A percentile compares a stretch with the other conserved stretches of the same genome.
Evolutionary conservation across 108 stramenopile genomes (phyloP).

Genomic region (Skeletonema tropicum): DNA sequence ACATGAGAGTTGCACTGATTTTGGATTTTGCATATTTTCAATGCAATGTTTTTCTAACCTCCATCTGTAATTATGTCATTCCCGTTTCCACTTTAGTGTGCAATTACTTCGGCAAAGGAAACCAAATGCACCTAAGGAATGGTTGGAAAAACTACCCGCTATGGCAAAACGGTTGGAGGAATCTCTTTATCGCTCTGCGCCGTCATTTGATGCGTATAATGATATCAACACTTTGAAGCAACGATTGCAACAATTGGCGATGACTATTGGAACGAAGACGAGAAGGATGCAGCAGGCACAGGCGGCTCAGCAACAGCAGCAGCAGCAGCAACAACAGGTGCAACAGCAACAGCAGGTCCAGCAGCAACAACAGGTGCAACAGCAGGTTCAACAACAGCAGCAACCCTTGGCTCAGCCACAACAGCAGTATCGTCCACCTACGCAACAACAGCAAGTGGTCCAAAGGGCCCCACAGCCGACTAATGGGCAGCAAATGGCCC

Average conservation of each 20-base stretch:
- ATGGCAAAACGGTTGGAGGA: constrained; percentile 97
- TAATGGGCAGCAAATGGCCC: constrained; percentile 24
- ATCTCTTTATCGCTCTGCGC: constrained; percentile 89
- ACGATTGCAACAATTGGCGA: constrained; percentile 91
- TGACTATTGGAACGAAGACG: constrained; percentile 90
- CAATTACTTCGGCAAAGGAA: constrained; percentile 92
- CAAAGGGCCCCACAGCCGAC: neutral
- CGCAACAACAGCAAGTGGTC: constrained; percentile 56
- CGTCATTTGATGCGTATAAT: constrained; percentile 91
- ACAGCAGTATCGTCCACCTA: constrained; percentile 42
- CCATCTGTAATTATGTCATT: neutral
- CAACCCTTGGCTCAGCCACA: constrained; percentile 28
- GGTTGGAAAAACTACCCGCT: constrained; percentile 94
- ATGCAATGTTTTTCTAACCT: constrained; percentile 5
- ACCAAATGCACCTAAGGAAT: constrained; percentile 94
- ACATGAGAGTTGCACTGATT: neutral
- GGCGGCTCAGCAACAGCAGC: constrained; percentile 29
- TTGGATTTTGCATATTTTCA: neutral
- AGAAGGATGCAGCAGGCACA: constrained; percentile 62
- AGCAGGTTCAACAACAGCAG: constrained; percentile 26
- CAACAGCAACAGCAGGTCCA: constrained; percentile 49
- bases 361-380: constrained; percentile 36
- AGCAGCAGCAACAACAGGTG: constrained; percentile 9
- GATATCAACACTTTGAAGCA: constrained; percentile 91
- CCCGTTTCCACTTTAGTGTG: constrained; percentile 55